Base-by-base conservation (phyloP, 768 basidiomycete species). In the Pleurotus salmoneostramineus region DNA sequence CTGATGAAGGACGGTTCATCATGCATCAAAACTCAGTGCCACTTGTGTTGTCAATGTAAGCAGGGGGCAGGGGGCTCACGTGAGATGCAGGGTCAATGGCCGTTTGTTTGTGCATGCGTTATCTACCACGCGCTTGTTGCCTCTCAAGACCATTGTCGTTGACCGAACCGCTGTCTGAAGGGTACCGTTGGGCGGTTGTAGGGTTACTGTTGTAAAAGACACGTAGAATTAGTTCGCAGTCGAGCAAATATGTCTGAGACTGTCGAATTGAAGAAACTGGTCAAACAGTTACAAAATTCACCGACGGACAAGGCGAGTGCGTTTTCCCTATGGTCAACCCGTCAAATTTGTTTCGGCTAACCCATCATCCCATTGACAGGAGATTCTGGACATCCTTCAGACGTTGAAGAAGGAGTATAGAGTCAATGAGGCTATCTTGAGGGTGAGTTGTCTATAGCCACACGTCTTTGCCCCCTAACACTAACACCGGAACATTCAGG, bases 251-350 rank as follows among this genome's bases (percentile, higher is more conserved):
- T 79, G 79, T 73, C 78, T 65, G 75, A 76, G 60, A 75, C 78
- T 69, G 72, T 75, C 68, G 89, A 91, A 74, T 78, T 92, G 74
- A 90, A 84, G 80, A 86, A 83, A 72, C 83, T 88, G 71, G 88
- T 88, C 55, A 92, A 91, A 79, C 81, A 85, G 77, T 77, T 92
- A 64, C 87, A 90, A 77, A 81, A 71, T 66, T 77, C 84, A 60
- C 73, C 81, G 62, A 78, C 73, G 43, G 76, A 76, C 58, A 71
- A 82, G 83, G 85, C 69, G 81, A 75, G 56, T 63, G 60, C 67
- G 21, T 69, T 64, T 36, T 66, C 64, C 68, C 63, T 71, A 68
- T 58, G 68, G 67, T 66, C 63, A 65, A 69, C 67, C 66, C 72
- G 71, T 69, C 77, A 27, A 69, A 71, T 64, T 69, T 67, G 66